Conservation (phyloP, 2,329 filamentous ascomycete species). For the Alternaria sp. region DNA sequence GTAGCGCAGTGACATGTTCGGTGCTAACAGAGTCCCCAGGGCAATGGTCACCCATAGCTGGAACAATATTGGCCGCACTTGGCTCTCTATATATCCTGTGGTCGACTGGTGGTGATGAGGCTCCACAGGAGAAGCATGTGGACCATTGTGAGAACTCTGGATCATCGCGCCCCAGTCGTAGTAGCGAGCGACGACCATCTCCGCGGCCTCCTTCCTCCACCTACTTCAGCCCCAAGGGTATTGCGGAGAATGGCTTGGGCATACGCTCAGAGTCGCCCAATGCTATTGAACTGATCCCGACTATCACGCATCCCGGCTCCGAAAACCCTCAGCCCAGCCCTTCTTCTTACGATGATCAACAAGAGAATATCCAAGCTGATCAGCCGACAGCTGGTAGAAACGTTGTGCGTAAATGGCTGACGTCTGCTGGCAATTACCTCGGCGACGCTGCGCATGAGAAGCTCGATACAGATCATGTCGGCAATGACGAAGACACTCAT, state of each 20-base stretch:
- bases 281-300: slow-evolving; percentile 16
- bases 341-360: slow-evolving; percentile 1
- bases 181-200: slow-evolving; percentile 13
- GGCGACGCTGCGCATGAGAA: slow-evolving; percentile 56
- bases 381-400: slow-evolving; percentile 25
- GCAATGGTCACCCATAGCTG: slow-evolving; percentile 67
- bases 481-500: slow-evolving; percentile 54
- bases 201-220: slow-evolving; percentile 1
- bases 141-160: slow-evolving; percentile 3
- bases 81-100: slow-evolving; percentile 64
- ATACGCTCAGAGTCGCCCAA: slow-evolving; percentile 25
- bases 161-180: slow-evolving; percentile 28
- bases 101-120: slow-evolving; percentile 43
- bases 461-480: slow-evolving; percentile 54
- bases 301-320: slow-evolving; percentile 20
- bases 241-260: slow-evolving; percentile 1
- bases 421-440: slow-evolving; percentile 53
- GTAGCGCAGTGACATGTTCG: not conserved
- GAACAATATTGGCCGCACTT: slow-evolving; percentile 62
- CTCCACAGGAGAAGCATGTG: slow-evolving; percentile 16
- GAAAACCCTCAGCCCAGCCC: not conserved
- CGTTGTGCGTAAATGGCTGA: slow-evolving; percentile 49
- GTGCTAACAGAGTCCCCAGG: slow-evolving; percentile 12
- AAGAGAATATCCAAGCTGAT: not conserved
- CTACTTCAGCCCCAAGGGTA: not conserved